Conservation (phyloP, 495 filamentous ascomycete species). For the Melanomma pulvis-pyrius region DNA sequence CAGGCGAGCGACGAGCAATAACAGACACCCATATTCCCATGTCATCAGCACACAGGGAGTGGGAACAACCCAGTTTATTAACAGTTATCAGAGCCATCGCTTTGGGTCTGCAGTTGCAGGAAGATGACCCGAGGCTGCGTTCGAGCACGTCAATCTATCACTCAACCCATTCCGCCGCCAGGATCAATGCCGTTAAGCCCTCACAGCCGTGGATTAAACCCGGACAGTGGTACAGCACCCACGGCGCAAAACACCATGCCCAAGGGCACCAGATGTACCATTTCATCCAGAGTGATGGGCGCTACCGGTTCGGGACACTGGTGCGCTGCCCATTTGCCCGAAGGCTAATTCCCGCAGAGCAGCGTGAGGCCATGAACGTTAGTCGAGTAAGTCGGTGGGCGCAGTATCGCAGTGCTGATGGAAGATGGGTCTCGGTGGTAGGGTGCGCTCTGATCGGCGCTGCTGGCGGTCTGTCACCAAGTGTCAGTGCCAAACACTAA, state of each 20-base stretch:
- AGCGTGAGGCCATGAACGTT: background rate
- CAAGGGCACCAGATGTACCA: background rate
- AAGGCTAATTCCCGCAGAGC: conserved; percentile 10
- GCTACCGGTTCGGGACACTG: conserved; percentile 2
- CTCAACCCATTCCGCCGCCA: background rate
- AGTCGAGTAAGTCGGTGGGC: background rate
- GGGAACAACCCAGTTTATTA: background rate
- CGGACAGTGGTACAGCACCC: conserved; percentile 9
- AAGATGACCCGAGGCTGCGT: conserved; percentile 11
- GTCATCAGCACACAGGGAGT: background rate
- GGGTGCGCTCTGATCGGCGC: background rate
- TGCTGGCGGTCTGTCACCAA: background rate
- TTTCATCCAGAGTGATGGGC: conserved; percentile 15
- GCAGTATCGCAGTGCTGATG: background rate
- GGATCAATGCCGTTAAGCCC: background rate
- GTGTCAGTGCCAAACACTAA: background rate
- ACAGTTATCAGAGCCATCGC: background rate
- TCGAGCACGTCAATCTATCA: conserved; percentile 10
- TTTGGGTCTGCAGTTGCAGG: conserved; percentile 10
- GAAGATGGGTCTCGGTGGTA: background rate
- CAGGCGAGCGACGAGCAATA: background rate
- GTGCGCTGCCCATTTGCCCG: conserved; percentile 2
- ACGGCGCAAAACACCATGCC: background rate
- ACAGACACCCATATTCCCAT: background rate
- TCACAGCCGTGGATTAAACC: conserved; percentile 10